These are phyloP conservation scores for Pythium aristosporum DNA, from an alignment of 352 stramenopile species.

Conservation along the genomic window DNA sequence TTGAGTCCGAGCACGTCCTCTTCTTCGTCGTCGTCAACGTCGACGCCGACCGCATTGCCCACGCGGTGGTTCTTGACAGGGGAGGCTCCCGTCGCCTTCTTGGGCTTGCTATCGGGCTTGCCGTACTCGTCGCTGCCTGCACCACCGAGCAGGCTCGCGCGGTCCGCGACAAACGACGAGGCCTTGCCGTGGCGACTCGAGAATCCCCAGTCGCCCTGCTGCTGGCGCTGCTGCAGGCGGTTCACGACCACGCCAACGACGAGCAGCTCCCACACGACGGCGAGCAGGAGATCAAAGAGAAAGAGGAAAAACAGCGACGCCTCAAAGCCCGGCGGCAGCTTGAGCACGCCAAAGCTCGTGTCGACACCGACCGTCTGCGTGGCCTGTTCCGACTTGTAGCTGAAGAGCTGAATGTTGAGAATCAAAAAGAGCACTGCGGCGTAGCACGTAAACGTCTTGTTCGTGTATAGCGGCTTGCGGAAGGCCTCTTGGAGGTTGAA, in stretches of 20 bases:
- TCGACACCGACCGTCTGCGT: slow-evolving; percentile 51
- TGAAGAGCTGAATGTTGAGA: slow-evolving; percentile 62
- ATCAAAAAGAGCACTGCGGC: slow-evolving; percentile 51
- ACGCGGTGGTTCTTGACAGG: slow-evolving; percentile 11
- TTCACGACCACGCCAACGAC: slow-evolving; percentile 55
- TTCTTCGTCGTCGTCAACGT: slow-evolving; percentile 31
- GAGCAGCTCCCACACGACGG: slow-evolving; percentile 57
- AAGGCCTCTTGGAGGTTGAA: slow-evolving; percentile 70
- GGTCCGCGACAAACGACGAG: slow-evolving; percentile 47
- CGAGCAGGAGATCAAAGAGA: slow-evolving; percentile 55
- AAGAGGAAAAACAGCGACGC: slow-evolving; percentile 71
- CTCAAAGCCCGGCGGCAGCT: slow-evolving; percentile 51
- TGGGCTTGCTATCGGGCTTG: neutral
- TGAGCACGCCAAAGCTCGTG: slow-evolving; percentile 53
- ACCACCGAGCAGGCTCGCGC: slow-evolving; percentile 41
- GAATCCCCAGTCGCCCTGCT: slow-evolving; percentile 19
- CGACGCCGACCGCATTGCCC: slow-evolving; percentile 10
- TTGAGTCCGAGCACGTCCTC: slow-evolving; percentile 26
- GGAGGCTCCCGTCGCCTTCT: neutral
- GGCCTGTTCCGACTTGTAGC: slow-evolving; percentile 54
- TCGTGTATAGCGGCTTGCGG: slow-evolving; percentile 55
- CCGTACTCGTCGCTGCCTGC: slow-evolving; percentile 8
- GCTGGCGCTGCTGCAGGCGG: slow-evolving; percentile 47
- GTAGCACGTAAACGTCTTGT: slow-evolving; percentile 54
- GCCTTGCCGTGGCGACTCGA: slow-evolving; percentile 18